Conservation (phyloP, 306 rosid species). For the Begonia peltatifolia region DNA sequence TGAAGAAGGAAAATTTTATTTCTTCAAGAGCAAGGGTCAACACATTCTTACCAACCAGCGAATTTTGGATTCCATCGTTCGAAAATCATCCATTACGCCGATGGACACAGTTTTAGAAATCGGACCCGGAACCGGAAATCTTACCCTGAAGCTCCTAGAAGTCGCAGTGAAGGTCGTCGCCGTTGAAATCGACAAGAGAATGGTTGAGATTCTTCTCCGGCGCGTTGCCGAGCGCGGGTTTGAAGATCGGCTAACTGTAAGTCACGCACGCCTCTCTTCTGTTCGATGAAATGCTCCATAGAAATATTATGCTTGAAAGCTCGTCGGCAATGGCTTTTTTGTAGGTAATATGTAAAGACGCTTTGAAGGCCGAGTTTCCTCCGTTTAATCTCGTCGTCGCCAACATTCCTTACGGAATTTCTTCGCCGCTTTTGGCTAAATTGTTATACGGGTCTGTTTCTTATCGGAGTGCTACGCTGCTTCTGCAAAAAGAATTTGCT, state of each 20-base stretch:
- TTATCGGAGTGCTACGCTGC: constrained; percentile 75
- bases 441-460: constrained; percentile 32
- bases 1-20: constrained; percentile 15
- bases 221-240: constrained; percentile 26
- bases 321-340: constrained; percentile 13
- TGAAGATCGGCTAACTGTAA: constrained; percentile 31
- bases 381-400: constrained; percentile 71
- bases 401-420: constrained; percentile 75
- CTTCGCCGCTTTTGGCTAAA: constrained; percentile 62
- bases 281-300: constrained; percentile 37
- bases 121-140: constrained; percentile 95
- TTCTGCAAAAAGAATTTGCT: constrained; percentile 86
- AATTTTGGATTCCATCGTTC: constrained; percentile 49
- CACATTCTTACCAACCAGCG: constrained; percentile 69
- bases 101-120: constrained; percentile 87
- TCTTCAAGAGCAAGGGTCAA: constrained; percentile 73
- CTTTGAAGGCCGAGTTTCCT: constrained; percentile 56
- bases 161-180: constrained; percentile 51
- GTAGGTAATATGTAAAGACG: constrained; percentile 61
- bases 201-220: constrained; percentile 58
- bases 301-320: background rate
- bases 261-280: constrained; percentile 1
- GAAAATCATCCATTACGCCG: constrained; percentile 46
- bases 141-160: constrained; percentile 70
- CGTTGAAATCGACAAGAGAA: constrained; percentile 57